Conservation (phyloP, 2,329 filamentous ascomycete genomes). For the Sphaceloma murrayae region DNA sequence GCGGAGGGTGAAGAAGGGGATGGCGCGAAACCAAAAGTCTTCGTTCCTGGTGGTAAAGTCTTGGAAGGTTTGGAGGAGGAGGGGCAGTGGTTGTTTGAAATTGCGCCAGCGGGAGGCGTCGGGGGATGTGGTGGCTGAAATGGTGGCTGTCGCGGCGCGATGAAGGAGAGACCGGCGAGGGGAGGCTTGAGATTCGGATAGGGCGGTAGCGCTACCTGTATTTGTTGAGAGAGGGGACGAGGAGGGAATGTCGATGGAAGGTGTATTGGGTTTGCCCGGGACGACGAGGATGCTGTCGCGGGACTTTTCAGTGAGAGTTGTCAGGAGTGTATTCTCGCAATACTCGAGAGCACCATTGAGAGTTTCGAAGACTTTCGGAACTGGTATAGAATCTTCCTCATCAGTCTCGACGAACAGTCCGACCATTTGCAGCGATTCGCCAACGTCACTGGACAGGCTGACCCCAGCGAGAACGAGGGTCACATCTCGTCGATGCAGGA, state of each 20-base stretch:
- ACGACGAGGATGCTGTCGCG: conserved; percentile 35
- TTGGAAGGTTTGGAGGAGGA: conserved; percentile 93
- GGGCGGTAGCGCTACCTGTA: conserved; percentile 5
- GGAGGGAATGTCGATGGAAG: conserved; percentile 16
- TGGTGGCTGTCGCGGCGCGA: conserved; percentile 64
- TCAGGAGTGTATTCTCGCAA: conserved; percentile 89
- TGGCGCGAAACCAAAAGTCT: conserved; percentile 85
- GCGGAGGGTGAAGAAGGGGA: conserved; percentile 62
- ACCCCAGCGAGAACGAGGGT: conserved; percentile 76
- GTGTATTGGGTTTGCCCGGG: conserved; percentile 22
- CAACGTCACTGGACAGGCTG: conserved; percentile 63
- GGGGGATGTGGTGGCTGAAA: conserved; percentile 49
- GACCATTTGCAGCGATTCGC: conserved; percentile 69
- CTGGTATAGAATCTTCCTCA: conserved; percentile 48
- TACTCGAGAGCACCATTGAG: conserved; percentile 88
- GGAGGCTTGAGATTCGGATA: conserved; percentile 48
- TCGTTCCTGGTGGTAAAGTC: conserved; percentile 76
- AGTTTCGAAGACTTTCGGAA: conserved; percentile 63
- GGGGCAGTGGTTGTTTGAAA: conserved; percentile 80
- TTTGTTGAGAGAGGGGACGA: conserved; percentile 9
- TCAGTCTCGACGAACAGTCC: conserved; percentile 67
- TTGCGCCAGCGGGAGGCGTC: conserved; percentile 64
- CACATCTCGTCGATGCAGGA: conserved; percentile 68
- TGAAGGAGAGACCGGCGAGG: conserved; percentile 70
- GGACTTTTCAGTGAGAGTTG: conserved; percentile 31